Base-by-base conservation (phyloP, 345 rosid species). In the thale cress (Arabidopsis thaliana) region DNA sequence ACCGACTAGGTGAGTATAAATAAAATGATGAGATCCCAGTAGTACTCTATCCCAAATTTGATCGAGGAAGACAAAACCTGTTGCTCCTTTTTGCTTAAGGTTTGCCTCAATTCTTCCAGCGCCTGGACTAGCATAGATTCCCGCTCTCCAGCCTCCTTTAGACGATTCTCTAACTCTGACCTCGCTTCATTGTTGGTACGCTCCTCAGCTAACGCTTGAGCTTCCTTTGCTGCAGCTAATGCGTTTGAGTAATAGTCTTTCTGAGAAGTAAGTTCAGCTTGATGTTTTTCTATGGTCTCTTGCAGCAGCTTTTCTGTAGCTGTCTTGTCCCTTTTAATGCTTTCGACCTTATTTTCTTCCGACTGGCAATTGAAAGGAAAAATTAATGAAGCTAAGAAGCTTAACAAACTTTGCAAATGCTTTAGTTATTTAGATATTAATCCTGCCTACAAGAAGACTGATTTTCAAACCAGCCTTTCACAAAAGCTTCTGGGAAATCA, bases 261-360 rank as follows among this genome's bases (percentile, higher is more conserved):
- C 77, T 93, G 98, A 42, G 83, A 81, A 32, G 89, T 79, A 77
- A 96, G 85, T 80, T 96, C 98, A 3, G 83, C 84, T 84, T 89
- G 99, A 82, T 96, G 96, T 75, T 87, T 91, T 79, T 96, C 99
- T 67, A 93, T 87, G 48, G 98, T 92, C 83, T 96, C 99, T 84
- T 96, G 96, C 69, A 96, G 85, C 86, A 96, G 80, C 57, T 82
- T 84, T 84, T 96, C 99, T 41, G 98, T 91, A 28, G 96, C 93
- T 77, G 89, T 73, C 86, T 96, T 96, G 79, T 96, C 97, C 85
- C 75, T 93, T 86, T 83, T 93, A 52, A 91, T 85, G 80, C 96
- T 89, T 81, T 93, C 98, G 65, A 87, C 98, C 78, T 93, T 96
- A 72, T 84, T 96, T 83, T 96, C 99, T 84, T 96, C 99, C 64